Percentiles rank a stretch among this genome's conserved stretches.
phyloP scores from a whole-genome alignment of 768 basidiomycete species.

The Amanita molliuscula region DNA sequence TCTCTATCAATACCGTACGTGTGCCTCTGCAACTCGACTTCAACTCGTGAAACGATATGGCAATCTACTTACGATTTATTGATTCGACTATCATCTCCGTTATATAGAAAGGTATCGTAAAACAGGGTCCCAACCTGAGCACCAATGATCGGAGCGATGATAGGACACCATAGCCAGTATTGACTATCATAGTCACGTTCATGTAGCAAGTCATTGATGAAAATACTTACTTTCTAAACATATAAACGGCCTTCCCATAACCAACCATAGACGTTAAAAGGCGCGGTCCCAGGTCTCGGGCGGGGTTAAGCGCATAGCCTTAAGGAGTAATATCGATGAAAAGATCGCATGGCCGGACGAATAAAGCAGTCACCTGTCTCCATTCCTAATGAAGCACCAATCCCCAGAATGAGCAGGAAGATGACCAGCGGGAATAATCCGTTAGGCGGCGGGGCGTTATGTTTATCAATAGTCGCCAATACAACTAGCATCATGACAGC shows the following conservation, averaged over 20 bases:
- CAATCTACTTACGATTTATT: constrained; percentile 32
- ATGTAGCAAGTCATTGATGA: background rate
- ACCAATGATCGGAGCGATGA: constrained; percentile 51
- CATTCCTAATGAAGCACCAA: constrained; percentile 49
- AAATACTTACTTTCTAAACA: constrained; percentile 31
- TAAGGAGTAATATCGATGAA: background rate
- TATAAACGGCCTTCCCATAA: constrained; percentile 41
- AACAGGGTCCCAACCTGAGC: constrained; percentile 43
- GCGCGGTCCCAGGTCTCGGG: constrained; percentile 48
- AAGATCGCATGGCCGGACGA: background rate
- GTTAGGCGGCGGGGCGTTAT: constrained; percentile 35
- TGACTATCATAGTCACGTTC: constrained; percentile 30
- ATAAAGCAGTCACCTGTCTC: constrained; percentile 30
- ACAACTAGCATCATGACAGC: constrained; percentile 46
- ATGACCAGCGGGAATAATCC: constrained; percentile 46
- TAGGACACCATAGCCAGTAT: constrained; percentile 68
- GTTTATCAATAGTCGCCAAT: constrained; percentile 40
- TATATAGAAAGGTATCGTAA: constrained; percentile 55
- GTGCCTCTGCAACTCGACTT: background rate
- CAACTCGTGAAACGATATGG: background rate
- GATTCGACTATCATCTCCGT: constrained; percentile 40
- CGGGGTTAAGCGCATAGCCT: constrained; percentile 28
- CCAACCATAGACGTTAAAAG: constrained; percentile 64
- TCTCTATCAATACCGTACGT: background rate
- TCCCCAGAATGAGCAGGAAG: constrained; percentile 46